Evolutionary conservation across 1,284 basidiomycete species (phyloP).

Genomic region (Mycosarcoma mackinlayi): DNA sequence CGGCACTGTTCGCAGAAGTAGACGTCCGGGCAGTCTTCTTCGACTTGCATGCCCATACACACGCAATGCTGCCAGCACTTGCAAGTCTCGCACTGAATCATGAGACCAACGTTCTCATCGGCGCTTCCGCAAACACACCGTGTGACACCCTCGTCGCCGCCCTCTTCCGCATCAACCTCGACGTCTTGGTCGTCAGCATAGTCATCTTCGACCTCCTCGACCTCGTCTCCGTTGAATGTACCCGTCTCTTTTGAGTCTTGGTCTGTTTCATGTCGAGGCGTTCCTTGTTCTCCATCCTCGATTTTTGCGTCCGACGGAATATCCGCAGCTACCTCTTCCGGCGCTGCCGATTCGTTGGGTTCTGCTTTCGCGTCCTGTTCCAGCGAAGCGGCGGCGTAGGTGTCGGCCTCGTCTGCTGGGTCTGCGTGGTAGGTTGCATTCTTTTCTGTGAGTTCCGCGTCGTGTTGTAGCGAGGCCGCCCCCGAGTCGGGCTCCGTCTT

Average conservation of each 20-base stretch:
- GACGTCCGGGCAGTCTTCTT: conserved; percentile 74
- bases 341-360: conserved; percentile 9
- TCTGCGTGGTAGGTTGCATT: conserved; percentile 3
- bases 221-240: conserved; percentile 5
- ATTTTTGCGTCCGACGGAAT: conserved; percentile 3
- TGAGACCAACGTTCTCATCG: conserved; percentile 77
- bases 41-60: conserved; percentile 91
- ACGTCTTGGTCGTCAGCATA: conserved; percentile 31
- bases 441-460: background rate
- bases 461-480: conserved; percentile 11
- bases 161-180: conserved; percentile 71
- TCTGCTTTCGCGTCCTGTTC: conserved; percentile 3
- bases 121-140: conserved; percentile 90
- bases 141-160: conserved; percentile 81
- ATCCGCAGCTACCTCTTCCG: conserved; percentile 22
- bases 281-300: conserved; percentile 11
- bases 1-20: conserved; percentile 94
- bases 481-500: conserved; percentile 39
- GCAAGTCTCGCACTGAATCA: conserved; percentile 97
- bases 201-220: conserved; percentile 24
- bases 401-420: background rate
- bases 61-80: conserved; percentile 98
- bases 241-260: background rate
- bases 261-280: background rate
- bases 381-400: background rate